These are phyloP conservation scores for Tricladium varicosporioides DNA, from an alignment of 2,329 filamentous ascomycete species.

Conservation along the genomic window DNA sequence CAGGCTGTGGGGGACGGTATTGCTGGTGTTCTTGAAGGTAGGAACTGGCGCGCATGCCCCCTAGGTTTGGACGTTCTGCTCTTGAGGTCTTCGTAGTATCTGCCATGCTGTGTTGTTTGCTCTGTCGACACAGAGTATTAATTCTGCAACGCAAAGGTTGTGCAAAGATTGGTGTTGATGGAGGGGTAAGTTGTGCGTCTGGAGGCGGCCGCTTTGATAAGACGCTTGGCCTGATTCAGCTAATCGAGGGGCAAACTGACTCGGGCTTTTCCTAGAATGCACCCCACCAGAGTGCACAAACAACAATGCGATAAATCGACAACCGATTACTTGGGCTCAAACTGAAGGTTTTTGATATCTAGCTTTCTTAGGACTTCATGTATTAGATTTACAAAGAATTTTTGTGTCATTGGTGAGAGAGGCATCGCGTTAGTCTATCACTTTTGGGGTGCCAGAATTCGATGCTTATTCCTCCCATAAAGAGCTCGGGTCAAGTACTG, in stretches of 20 bases:
- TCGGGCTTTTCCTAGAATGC: too few relatives aligned
- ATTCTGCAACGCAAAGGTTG: background rate
- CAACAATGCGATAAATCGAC: too few relatives aligned
- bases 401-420: too few relatives aligned
- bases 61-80: constrained; percentile 28
- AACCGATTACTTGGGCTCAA: too few relatives aligned
- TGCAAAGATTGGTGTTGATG: background rate
- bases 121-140: background rate
- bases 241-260: background rate
- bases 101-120: constrained; percentile 13
- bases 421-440: too few relatives aligned
- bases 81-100: constrained; percentile 16
- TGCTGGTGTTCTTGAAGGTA: constrained; percentile 64
- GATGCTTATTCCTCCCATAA: too few relatives aligned
- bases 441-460: too few relatives aligned
- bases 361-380: too few relatives aligned
- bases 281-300: too few relatives aligned
- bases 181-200: background rate
- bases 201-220: background rate
- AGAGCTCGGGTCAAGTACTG: background rate
- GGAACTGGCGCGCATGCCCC: constrained; percentile 55
- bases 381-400: too few relatives aligned
- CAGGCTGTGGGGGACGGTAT: constrained; percentile 52
- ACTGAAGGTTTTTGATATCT: too few relatives aligned
- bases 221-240: background rate